Conservation (phyloP, 345 rosid species). For the Camelina sativa region DNA sequence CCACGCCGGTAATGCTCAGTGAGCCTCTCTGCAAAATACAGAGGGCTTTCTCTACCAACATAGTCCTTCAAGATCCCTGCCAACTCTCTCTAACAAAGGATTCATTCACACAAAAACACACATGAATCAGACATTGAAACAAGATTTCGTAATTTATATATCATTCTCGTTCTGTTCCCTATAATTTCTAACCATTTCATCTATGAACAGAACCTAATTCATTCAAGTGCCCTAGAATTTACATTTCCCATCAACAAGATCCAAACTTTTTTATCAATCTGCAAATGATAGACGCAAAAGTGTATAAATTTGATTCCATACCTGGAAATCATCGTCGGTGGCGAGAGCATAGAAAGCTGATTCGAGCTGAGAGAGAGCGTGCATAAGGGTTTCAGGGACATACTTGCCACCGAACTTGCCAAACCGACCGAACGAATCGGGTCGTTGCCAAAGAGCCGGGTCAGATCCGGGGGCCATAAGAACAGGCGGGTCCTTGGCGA, state of each 20-base stretch:
- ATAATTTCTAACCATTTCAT: not conserved
- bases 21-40: constrained; percentile 89
- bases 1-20: constrained; percentile 75
- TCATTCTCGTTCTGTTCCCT: not conserved
- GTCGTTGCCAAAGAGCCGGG: constrained; percentile 57
- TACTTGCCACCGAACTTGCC: constrained; percentile 94
- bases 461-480: constrained; percentile 52
- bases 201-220: not conserved
- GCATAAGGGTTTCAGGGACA: constrained; percentile 94
- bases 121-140: constrained; percentile 6
- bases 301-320: constrained; percentile 4
- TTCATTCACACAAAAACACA: constrained; percentile 22
- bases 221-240: not conserved
- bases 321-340: constrained; percentile 77
- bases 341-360: constrained; percentile 68
- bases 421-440: constrained; percentile 88
- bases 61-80: constrained; percentile 84
- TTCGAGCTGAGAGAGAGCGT: constrained; percentile 86
- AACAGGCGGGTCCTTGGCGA: constrained; percentile 54
- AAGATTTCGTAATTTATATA: not conserved
- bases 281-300: constrained; percentile 16
- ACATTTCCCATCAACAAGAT: constrained; percentile 11
- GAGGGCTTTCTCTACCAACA: constrained; percentile 90
- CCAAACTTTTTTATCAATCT: constrained; percentile 4
- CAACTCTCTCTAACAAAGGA: constrained; percentile 62